Base-by-base conservation (phyloP, 148 eudicot species). In the Silene latifolia region DNA sequence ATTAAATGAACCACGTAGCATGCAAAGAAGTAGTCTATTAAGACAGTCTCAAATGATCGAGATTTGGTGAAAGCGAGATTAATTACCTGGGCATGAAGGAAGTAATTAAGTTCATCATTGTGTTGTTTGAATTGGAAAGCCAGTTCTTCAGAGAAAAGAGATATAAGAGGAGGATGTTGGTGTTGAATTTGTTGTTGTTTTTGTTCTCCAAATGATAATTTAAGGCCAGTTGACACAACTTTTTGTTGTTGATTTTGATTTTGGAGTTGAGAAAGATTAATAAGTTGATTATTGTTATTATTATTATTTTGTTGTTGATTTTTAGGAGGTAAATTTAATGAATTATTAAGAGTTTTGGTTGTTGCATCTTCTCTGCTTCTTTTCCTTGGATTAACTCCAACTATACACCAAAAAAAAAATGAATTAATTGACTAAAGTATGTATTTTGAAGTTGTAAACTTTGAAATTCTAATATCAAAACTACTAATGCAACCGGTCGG, bases 191-290 rank as follows among this genome's bases (percentile, higher is more conserved):
- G 63, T 66, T 74, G 76, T 48, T 74, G 84, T 35, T 39, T 6
- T 39, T 73, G 90, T 1, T 91, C 93, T 0, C 83, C 86, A 61
- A 89, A 89, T 17, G 96, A 88, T 74, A 91, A 81, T 35, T 82
- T 74, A 42, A 91, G 89, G 32, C 92, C 96, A 12, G 90, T 89
- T 23, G 92, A 87, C 7, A 88, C 89, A 17, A 72, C 85, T 77
- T 79, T 77, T 0, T 51, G 14, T 3, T 51, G 56, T 12, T 75
- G 74, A 47, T 70, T 85, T 4, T 63, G 79, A 51, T 82, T 75
- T 32, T 89, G 96, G 0, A 84, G 85, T 51, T 87, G 89, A 4
- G 84, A 62, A 21, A 82, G 79, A 72, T 86, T 86, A 1, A 89
- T 84, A 7, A 83, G 32, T 48, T 86, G 89, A 74, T 81, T 79